These are phyloP conservation scores for Paulownia fortunei DNA, from an alignment of 257 asterid genomes.

Conservation along the genomic window DNA sequence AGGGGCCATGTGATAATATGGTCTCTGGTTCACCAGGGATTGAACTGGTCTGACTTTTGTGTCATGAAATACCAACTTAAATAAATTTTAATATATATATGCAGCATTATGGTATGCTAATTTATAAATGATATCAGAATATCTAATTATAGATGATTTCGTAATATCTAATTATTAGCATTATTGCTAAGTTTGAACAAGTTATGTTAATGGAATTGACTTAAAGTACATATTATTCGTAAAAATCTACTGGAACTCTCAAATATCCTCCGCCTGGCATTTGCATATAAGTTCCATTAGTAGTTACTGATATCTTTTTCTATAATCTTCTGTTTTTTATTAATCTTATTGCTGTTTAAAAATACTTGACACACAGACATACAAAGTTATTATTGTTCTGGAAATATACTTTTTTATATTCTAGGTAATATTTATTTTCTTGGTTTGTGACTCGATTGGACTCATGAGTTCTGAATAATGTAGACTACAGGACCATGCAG, in stretches of 20 bases:
- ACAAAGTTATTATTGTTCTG: background rate
- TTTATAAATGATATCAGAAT: background rate
- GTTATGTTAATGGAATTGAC: background rate
- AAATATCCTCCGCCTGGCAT: background rate
- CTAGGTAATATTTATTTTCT: background rate
- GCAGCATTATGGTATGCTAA: background rate
- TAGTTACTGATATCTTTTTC: background rate
- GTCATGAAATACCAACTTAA: constrained; percentile 1
- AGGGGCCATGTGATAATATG: background rate
- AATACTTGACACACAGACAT: background rate
- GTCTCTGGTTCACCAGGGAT: constrained; percentile 16
- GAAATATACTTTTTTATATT: background rate
- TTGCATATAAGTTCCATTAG: background rate
- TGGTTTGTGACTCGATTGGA: background rate
- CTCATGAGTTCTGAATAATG: background rate
- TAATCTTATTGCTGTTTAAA: background rate
- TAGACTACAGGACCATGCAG: background rate
- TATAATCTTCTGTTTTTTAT: background rate
- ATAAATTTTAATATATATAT: background rate
- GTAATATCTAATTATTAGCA: background rate
- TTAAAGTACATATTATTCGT: background rate
- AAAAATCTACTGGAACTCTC: background rate
- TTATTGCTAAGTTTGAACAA: constrained; percentile 1
- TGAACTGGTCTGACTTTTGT: constrained; percentile 5
- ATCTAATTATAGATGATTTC: background rate